Conservation (phyloP, 2,329 filamentous ascomycete species). For the Xylaria digitata region DNA sequence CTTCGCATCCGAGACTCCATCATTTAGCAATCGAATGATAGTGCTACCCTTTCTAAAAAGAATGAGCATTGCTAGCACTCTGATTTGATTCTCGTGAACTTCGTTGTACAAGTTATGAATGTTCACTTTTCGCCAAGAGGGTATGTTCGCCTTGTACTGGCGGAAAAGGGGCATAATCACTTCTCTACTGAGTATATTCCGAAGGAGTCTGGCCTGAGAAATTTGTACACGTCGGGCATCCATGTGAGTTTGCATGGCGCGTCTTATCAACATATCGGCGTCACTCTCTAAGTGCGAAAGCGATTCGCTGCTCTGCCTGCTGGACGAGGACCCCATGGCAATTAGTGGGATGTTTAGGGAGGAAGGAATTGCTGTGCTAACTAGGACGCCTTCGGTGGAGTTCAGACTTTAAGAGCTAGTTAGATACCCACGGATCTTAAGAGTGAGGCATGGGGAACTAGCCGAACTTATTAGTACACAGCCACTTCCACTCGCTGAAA, state of each 20-base stretch:
- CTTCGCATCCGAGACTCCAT: neutral
- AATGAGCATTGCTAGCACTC: conserved; percentile 2
- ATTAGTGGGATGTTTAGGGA: too few relatives aligned
- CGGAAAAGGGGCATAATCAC: neutral
- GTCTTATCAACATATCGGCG: neutral
- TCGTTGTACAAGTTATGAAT: conserved; percentile 5
- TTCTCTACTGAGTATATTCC: neutral
- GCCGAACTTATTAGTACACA: too few relatives aligned
- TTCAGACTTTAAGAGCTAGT: too few relatives aligned
- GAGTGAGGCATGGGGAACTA: too few relatives aligned
- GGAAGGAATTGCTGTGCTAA: too few relatives aligned
- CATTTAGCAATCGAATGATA: neutral
- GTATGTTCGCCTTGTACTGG: conserved; percentile 3
- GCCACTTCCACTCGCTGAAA: too few relatives aligned
- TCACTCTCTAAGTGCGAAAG: neutral
- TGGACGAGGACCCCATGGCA: too few relatives aligned
- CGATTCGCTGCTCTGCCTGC: neutral
- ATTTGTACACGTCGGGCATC: neutral
- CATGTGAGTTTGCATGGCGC: neutral
- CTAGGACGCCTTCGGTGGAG: too few relatives aligned
- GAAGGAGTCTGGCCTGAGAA: neutral
- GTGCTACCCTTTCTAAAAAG: neutral
- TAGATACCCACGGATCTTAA: too few relatives aligned
- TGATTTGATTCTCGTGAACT: neutral
- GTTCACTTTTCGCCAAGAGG: neutral